phyloP scores from a whole-genome alignment of 2,329 filamentous ascomycete genomes.

The Fusarium buharicum region DNA sequence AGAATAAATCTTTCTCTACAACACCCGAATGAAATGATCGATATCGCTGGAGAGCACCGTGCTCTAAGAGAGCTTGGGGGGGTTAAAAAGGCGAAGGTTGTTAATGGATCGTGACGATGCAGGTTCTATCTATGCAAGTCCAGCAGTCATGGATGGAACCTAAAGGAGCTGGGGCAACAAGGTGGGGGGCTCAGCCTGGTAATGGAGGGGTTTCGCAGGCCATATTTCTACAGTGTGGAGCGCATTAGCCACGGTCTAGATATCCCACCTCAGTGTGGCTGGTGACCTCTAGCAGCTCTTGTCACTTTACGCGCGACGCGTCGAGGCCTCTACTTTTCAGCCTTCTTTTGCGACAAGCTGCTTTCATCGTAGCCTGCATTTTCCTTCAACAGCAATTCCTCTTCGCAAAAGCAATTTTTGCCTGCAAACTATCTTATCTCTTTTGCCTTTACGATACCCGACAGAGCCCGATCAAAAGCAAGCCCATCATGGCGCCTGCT shows the following conservation, averaged over 20 bases:
- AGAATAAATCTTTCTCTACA: slow-evolving; percentile 9
- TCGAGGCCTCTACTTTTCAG: slow-evolving; percentile 45
- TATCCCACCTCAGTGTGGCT: slow-evolving; percentile 31
- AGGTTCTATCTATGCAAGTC: slow-evolving; percentile 8
- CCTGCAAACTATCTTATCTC: not conserved
- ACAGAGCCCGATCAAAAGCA: not conserved
- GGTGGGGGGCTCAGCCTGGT: slow-evolving; percentile 31
- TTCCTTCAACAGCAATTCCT: slow-evolving; percentile 21
- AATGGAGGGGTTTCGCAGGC: slow-evolving; percentile 33
- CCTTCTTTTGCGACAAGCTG: slow-evolving; percentile 40
- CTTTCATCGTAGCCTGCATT: slow-evolving; percentile 26
- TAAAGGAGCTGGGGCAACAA: slow-evolving; percentile 13
- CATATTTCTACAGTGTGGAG: slow-evolving; percentile 5
- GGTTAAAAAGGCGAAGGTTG: slow-evolving; percentile 19
- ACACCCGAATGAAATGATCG: slow-evolving; percentile 16
- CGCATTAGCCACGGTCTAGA: slow-evolving; percentile 19
- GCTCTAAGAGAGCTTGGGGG: slow-evolving; percentile 6
- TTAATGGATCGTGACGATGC: slow-evolving; percentile 37
- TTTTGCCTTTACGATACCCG: not conserved
- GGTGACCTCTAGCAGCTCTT: slow-evolving; percentile 2
- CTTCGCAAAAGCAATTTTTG: not conserved
- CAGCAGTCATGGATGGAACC: slow-evolving; percentile 40
- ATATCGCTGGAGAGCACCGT: slow-evolving; percentile 8
- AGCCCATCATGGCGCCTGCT: slow-evolving; percentile 50
- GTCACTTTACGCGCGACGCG: slow-evolving; percentile 56